A percentile compares a stretch with the other conserved stretches of the same genome.
These are phyloP conservation scores for Lactarius akahatsu DNA, from an alignment of 768 basidiomycete species.

Conservation along the genomic window DNA sequence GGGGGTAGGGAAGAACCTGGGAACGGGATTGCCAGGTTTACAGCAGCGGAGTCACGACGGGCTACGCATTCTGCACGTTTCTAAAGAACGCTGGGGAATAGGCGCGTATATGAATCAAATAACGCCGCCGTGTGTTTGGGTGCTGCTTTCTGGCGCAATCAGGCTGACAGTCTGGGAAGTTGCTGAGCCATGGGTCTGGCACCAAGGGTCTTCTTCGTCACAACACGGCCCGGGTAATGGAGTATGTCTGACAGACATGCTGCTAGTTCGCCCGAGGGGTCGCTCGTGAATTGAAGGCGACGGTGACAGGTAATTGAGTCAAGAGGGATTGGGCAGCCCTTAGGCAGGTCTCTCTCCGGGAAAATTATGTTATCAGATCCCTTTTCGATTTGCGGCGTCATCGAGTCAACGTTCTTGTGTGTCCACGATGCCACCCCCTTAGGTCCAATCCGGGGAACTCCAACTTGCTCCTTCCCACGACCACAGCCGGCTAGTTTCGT, in stretches of 20 bases:
- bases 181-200: conserved; percentile 16
- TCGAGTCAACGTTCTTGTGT: background rate
- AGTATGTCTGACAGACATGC: background rate
- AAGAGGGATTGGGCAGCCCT: background rate
- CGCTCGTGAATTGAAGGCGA: background rate
- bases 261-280: conserved; percentile 6
- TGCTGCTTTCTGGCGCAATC: conserved; percentile 22
- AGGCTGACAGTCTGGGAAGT: conserved; percentile 21
- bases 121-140: conserved; percentile 7
- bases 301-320: conserved; percentile 2
- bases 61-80: conserved; percentile 23
- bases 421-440: conserved; percentile 1
- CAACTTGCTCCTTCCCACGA: conserved; percentile 6
- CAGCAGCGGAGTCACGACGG: conserved; percentile 14
- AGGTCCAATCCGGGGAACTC: background rate
- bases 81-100: conserved; percentile 20
- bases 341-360: conserved; percentile 16
- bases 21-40: conserved; percentile 12
- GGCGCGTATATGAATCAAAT: conserved; percentile 15
- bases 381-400: conserved; percentile 6
- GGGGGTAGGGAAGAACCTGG: background rate
- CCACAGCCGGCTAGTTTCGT: conserved; percentile 2
- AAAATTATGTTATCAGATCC: conserved; percentile 23
- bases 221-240: conserved; percentile 6
- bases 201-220: background rate